A percentile compares a stretch with the other conserved stretches of the same genome.
Evolutionary conservation across 1,139 yeast genomes (phyloP).

Genomic region (Saccharomyces hybrid): DNA sequence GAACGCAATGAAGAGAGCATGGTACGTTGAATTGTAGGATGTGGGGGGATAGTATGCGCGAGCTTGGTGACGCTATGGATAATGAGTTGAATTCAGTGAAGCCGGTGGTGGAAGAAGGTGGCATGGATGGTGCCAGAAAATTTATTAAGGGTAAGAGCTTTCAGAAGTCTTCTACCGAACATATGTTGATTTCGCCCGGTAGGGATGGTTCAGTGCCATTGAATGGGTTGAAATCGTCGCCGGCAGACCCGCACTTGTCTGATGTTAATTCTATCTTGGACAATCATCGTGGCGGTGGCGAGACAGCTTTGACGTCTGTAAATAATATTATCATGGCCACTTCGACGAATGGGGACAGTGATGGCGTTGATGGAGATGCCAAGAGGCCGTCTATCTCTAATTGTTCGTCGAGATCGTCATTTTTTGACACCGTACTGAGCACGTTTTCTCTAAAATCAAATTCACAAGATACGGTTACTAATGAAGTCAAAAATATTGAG

Average conservation of each 20-base stretch:
- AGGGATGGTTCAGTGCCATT: neutral
- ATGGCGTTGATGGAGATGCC: constrained; percentile 9
- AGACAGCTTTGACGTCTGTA: constrained; percentile 15
- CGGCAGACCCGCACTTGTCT: constrained; percentile 56
- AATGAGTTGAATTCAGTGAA: neutral
- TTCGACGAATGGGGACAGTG: constrained; percentile 3
- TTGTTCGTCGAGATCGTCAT: constrained; percentile 9
- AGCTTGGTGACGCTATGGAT: neutral
- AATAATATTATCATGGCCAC: constrained; percentile 10
- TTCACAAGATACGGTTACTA: neutral
- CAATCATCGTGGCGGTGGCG: constrained; percentile 4
- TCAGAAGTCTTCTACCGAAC: neutral
- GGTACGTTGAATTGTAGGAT: neutral
- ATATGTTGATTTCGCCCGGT: neutral
- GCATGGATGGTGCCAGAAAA: neutral
- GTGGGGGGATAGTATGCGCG: neutral
- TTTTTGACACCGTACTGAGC: constrained; percentile 9
- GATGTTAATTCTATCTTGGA: constrained; percentile 37
- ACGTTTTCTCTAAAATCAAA: constrained; percentile 3
- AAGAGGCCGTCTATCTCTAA: constrained; percentile 13
- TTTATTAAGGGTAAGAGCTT: neutral
- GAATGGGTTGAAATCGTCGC: constrained; percentile 37
- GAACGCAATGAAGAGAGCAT: neutral
- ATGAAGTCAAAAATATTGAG: constrained; percentile 31
- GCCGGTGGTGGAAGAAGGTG: neutral